phyloP scores from a whole-genome alignment of 78 protist genomes.

The Isochrysis galbana region DNA sequence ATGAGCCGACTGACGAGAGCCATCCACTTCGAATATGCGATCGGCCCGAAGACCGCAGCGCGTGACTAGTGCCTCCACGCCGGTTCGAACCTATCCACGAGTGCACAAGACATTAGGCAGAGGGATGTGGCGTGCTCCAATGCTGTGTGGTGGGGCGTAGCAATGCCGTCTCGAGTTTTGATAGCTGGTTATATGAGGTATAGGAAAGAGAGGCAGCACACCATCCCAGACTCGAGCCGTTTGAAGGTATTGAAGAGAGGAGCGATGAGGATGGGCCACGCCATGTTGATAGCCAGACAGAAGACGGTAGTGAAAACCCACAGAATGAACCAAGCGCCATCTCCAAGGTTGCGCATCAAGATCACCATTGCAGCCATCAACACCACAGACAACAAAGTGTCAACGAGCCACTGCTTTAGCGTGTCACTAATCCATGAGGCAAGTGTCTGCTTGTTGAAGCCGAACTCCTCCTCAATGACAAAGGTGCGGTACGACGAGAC shows the following conservation, averaged over 20 bases:
- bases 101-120: too few relatives aligned
- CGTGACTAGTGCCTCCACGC: constrained; percentile 37
- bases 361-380: not conserved
- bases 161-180: too few relatives aligned
- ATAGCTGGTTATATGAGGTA: too few relatives aligned
- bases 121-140: too few relatives aligned
- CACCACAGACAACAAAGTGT: not conserved
- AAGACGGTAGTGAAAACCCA: constrained; percentile 49
- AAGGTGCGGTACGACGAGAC: constrained; percentile 6
- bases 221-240: not conserved
- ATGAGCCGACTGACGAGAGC: constrained; percentile 68
- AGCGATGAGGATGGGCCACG: constrained; percentile 74
- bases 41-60: constrained; percentile 45
- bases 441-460: constrained; percentile 27
- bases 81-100: not conserved
- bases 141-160: too few relatives aligned
- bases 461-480: constrained; percentile 6
- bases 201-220: too few relatives aligned
- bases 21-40: not conserved
- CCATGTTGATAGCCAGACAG: constrained; percentile 41
- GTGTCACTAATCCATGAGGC: not conserved
- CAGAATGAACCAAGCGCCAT: constrained; percentile 29
- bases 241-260: constrained; percentile 82
- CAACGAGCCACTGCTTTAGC: not conserved
- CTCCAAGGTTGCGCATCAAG: constrained; percentile 37